Percentiles rank a stretch among this genome's conserved stretches.
Conservation (phyloP, 2,329 filamentous ascomycete species). For the Neofusicoccum laricinum region DNA sequence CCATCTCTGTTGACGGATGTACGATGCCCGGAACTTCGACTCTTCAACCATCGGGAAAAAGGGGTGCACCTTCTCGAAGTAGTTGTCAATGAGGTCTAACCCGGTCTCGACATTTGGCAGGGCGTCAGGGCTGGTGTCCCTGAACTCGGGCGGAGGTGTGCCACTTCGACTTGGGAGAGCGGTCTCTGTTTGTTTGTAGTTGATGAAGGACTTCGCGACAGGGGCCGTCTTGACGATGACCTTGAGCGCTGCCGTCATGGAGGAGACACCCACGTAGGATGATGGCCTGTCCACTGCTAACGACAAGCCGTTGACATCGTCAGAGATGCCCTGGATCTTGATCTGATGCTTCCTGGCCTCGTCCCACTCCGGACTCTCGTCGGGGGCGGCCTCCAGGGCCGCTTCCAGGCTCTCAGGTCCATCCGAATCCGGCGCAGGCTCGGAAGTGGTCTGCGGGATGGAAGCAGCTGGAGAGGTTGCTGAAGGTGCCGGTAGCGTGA, state of each 20-base stretch:
- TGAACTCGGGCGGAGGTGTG: constrained; percentile 35
- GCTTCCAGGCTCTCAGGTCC: constrained; percentile 51
- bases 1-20: constrained; percentile 59
- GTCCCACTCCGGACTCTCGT: constrained; percentile 64
- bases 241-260: constrained; percentile 70
- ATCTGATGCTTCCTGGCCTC: constrained; percentile 51
- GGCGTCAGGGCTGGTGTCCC: constrained; percentile 38
- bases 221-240: constrained; percentile 62
- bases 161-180: constrained; percentile 34
- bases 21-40: constrained; percentile 64
- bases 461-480: constrained; percentile 17
- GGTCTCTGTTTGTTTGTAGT: constrained; percentile 39
- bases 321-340: constrained; percentile 54
- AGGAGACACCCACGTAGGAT: constrained; percentile 71
- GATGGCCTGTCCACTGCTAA: constrained; percentile 58
- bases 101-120: constrained; percentile 61
- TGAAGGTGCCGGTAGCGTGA: constrained; percentile 37
- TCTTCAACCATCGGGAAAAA: constrained; percentile 74
- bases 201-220: constrained; percentile 47
- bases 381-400: constrained; percentile 67
- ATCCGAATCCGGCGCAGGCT: constrained; percentile 40
- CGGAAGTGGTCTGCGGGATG: constrained; percentile 22
- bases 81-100: constrained; percentile 69
- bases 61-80: constrained; percentile 70
- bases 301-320: constrained; percentile 69